phyloP scores from a whole-genome alignment of 805 yeast genomes.

The Yamadazyma philogaea region DNA sequence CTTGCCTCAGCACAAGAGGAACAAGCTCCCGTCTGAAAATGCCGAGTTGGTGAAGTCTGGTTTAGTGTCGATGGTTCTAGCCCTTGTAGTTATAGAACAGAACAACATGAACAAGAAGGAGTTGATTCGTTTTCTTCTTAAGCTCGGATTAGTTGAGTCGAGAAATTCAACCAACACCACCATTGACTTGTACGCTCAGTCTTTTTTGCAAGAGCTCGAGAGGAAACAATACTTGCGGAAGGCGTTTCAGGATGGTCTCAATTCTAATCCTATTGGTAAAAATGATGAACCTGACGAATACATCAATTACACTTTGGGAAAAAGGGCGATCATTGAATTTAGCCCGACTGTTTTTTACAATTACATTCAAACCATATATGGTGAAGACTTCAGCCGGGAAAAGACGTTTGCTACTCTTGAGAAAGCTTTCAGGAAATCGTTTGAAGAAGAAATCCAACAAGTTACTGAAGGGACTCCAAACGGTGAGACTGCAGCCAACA shows the following conservation, averaged over 20 bases:
- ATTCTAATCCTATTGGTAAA: not conserved
- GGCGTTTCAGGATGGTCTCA: constrained; percentile 6
- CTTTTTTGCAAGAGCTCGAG: constrained; percentile 24
- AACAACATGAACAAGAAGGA: constrained; percentile 29
- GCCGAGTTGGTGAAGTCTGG: constrained; percentile 31
- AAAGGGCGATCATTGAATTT: constrained; percentile 32
- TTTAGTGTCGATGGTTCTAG: constrained; percentile 24
- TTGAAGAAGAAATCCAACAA: constrained; percentile 8
- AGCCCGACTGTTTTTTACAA: constrained; percentile 26
- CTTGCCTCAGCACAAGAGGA: constrained; percentile 20
- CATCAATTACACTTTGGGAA: constrained; percentile 30
- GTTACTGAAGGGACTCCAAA: not conserved
- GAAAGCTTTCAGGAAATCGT: constrained; percentile 21
- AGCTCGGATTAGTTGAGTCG: constrained; percentile 28
- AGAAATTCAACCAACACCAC: constrained; percentile 19
- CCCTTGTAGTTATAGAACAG: constrained; percentile 29
- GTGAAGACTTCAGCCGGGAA: constrained; percentile 21
- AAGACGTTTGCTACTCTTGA: constrained; percentile 23
- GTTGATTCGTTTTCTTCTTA: constrained; percentile 19
- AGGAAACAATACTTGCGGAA: constrained; percentile 27
- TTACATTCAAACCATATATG: constrained; percentile 24
- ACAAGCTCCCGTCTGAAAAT: constrained; percentile 20
- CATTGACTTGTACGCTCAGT: constrained; percentile 19
- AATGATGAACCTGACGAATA: constrained; percentile 16
- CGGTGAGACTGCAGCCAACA: not conserved